These are phyloP conservation scores for Neospermospora avenae DNA, from an alignment of 2,329 filamentous ascomycete species.

Conservation along the genomic window DNA sequence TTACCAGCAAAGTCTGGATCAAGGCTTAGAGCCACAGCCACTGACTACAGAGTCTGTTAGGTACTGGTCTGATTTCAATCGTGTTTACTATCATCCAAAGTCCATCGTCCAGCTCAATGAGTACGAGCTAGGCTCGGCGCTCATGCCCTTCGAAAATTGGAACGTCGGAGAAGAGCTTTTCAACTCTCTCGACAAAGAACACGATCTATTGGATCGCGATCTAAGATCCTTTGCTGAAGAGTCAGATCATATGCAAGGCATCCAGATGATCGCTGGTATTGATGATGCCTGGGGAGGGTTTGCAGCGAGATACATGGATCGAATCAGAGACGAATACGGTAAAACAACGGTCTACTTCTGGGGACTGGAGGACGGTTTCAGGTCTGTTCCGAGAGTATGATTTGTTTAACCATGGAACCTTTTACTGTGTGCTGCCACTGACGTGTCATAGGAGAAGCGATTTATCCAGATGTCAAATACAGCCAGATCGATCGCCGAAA, in stretches of 20 bases:
- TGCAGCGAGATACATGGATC: slow-evolving; percentile 68
- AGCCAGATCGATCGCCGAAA: slow-evolving; percentile 66
- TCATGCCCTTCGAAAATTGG: slow-evolving; percentile 82
- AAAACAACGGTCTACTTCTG: slow-evolving; percentile 86
- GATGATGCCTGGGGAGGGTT: slow-evolving; percentile 85
- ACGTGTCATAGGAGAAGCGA: slow-evolving; percentile 52
- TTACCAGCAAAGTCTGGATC: slow-evolving; percentile 78
- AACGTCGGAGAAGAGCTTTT: slow-evolving; percentile 73
- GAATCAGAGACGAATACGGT: slow-evolving; percentile 83
- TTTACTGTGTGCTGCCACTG: slow-evolving; percentile 8
- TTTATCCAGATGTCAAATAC: slow-evolving; percentile 67
- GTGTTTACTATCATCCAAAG: slow-evolving; percentile 86
- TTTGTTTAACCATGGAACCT: not conserved
- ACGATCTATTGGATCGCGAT: slow-evolving; percentile 88
- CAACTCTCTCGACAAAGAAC: slow-evolving; percentile 67
- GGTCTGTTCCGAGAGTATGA: slow-evolving; percentile 51
- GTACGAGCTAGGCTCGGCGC: slow-evolving; percentile 74
- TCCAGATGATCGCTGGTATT: slow-evolving; percentile 70
- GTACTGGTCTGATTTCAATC: slow-evolving; percentile 96
- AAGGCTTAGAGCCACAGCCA: slow-evolving; percentile 59
- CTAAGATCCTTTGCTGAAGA: slow-evolving; percentile 86
- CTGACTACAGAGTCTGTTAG: slow-evolving; percentile 71
- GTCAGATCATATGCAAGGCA: slow-evolving; percentile 84
- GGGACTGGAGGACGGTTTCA: slow-evolving; percentile 66
- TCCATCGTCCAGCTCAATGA: slow-evolving; percentile 86